Percentiles rank a stretch among this genome's conserved stretches.
phyloP scores from a whole-genome alignment of 1,284 basidiomycete genomes.

The Marasmius sp. region DNA sequence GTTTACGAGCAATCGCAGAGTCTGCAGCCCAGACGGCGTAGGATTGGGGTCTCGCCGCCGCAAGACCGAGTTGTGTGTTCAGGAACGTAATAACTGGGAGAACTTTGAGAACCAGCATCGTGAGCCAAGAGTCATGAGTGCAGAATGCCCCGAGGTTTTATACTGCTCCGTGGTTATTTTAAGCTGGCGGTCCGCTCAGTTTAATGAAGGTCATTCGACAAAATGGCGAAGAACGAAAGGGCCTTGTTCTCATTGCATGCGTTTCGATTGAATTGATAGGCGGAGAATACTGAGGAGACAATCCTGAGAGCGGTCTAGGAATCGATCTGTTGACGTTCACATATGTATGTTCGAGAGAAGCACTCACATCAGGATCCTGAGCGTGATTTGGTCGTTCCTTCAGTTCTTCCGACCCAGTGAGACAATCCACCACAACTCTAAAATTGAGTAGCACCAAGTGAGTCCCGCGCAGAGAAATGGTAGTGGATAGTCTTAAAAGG shows the following conservation, averaged over 20 bases:
- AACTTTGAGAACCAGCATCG: neutral
- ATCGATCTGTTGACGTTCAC: too few species aligned
- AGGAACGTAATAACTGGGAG: neutral
- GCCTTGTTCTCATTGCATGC: neutral
- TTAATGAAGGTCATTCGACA: neutral
- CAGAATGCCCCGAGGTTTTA: neutral
- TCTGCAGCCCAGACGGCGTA: slow-evolving; percentile 46
- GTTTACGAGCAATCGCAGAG: slow-evolving; percentile 39
- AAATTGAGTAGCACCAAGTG: too few species aligned
- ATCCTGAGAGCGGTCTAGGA: too few species aligned
- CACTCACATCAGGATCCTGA: too few species aligned
- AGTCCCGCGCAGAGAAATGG: too few species aligned
- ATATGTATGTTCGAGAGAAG: too few species aligned
- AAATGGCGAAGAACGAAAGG: neutral
- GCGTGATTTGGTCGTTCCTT: too few species aligned
- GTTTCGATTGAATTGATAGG: too few species aligned
- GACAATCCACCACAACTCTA: too few species aligned
- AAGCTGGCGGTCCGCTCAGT: neutral
- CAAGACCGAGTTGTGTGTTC: neutral
- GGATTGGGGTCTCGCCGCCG: slow-evolving; percentile 28
- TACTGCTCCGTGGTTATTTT: neutral
- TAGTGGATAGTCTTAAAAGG: too few species aligned
- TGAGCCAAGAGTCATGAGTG: neutral
- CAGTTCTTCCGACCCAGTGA: too few species aligned
- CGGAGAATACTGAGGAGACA: too few species aligned